Percentiles rank a stretch among this genome's conserved stretches.
These are phyloP conservation scores for Hirschfeldia incana DNA, from an alignment of 345 rosid genomes.

Conservation along the genomic window DNA sequence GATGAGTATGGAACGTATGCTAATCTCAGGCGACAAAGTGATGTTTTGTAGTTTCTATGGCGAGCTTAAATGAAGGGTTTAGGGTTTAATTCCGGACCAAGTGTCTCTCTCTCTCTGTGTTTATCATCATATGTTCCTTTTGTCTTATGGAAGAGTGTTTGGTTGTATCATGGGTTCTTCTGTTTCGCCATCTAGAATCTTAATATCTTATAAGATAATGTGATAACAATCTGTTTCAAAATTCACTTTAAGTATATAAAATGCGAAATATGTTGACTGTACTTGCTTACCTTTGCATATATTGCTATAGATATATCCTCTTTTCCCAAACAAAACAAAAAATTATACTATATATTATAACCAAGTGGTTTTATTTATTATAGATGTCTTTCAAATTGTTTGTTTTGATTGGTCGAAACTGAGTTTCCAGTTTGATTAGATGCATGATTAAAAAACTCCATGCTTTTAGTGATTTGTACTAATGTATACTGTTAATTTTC, in stretches of 20 bases:
- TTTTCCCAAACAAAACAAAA: neutral
- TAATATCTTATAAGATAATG: neutral
- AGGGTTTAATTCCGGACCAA: neutral
- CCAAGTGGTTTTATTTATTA: constrained; percentile 1
- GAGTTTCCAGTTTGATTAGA: constrained; percentile 18
- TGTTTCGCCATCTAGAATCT: neutral
- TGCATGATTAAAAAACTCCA: neutral
- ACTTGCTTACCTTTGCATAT: neutral
- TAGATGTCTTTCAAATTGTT: neutral
- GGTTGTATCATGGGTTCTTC: neutral
- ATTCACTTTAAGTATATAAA: neutral
- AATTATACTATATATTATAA: neutral
- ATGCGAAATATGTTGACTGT: constrained; percentile 1
- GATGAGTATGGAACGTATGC: neutral
- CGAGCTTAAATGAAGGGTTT: neutral
- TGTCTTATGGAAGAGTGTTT: constrained; percentile 6
- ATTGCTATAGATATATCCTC: neutral
- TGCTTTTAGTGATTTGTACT: neutral
- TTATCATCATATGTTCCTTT: constrained; percentile 7
- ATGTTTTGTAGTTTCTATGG: neutral
- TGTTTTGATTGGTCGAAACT: constrained; percentile 7
- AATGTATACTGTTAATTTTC: neutral
- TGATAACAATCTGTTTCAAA: neutral
- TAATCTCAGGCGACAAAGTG: neutral
- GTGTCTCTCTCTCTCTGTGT: neutral